Conservation (phyloP, 306 rosid genomes). For the Medicago ruthenica region DNA sequence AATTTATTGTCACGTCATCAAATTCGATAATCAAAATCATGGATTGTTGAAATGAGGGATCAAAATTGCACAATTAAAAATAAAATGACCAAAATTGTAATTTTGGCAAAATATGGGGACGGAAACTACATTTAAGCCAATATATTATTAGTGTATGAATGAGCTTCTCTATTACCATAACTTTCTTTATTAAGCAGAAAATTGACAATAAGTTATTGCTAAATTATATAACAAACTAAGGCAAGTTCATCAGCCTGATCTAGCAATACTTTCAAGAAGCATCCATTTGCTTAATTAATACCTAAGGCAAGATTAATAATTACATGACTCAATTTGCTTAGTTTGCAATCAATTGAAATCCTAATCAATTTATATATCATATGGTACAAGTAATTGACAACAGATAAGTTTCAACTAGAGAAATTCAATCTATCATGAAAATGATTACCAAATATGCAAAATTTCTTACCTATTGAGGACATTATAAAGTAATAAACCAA, state of each 20-base stretch:
- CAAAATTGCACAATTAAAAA: too few relatives aligned
- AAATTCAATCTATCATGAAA: conserved; percentile 29
- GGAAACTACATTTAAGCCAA: too few relatives aligned
- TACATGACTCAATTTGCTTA: conserved; percentile 28
- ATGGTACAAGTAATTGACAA: conserved; percentile 20
- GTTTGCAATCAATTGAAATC: too few relatives aligned
- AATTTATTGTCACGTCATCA: too few relatives aligned
- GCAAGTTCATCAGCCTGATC: not conserved
- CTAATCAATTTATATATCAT: not conserved
- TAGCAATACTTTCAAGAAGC: conserved; percentile 8
- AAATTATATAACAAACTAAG: not conserved
- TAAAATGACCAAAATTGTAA: too few relatives aligned
- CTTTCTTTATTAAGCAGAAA: not conserved
- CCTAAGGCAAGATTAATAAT: not conserved
- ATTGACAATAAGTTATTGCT: not conserved
- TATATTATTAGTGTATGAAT: too few relatives aligned
- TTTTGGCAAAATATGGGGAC: too few relatives aligned
- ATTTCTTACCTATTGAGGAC: conserved; percentile 11
- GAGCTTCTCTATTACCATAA: too few relatives aligned
- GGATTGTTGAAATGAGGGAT: too few relatives aligned
- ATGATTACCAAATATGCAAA: conserved; percentile 5
- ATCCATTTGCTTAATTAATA: conserved; percentile 17
- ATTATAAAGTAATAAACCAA: not conserved
- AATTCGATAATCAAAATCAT: too few relatives aligned
- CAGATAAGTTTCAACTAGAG: conserved; percentile 16